These are phyloP conservation scores for Balamuthia mandrillaris DNA, from an alignment of 208 protist species.

Conservation along the genomic window DNA sequence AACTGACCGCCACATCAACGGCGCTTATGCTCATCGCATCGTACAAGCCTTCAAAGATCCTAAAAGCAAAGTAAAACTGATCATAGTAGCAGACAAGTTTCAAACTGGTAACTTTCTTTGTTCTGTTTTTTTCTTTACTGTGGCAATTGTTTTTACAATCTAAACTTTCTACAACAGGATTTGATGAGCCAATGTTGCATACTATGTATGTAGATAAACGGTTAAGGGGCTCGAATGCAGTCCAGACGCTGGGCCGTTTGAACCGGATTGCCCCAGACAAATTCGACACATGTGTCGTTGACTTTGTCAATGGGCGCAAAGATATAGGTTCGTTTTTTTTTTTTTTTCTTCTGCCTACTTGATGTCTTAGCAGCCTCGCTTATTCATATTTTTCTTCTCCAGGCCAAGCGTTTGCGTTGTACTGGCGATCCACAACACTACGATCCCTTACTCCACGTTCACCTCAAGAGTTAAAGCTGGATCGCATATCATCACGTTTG, in stretches of 20 bases:
- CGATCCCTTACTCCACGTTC: not conserved
- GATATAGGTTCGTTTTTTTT: too few relatives aligned
- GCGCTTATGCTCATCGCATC: not conserved
- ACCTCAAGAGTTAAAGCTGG: slow-evolving; percentile 17
- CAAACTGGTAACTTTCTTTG: too few relatives aligned
- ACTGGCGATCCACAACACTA: not conserved
- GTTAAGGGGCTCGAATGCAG: slow-evolving; percentile 2
- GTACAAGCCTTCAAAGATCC: slow-evolving; percentile 6
- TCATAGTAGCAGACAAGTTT: slow-evolving; percentile 30
- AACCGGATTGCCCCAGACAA: not conserved
- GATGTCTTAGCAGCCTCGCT: too few relatives aligned
- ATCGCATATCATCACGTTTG: not conserved
- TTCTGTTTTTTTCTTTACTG: too few relatives aligned
- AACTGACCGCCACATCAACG: not conserved
- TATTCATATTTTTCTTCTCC: too few relatives aligned
- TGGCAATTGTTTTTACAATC: too few relatives aligned
- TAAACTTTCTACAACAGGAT: too few relatives aligned
- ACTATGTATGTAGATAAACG: slow-evolving; percentile 26
- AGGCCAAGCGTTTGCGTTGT: slow-evolving; percentile 14
- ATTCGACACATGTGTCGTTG: not conserved
- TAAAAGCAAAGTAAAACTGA: not conserved
- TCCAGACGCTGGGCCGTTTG: not conserved
- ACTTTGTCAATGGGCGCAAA: slow-evolving; percentile 22
- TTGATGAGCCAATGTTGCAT: slow-evolving; percentile 16
- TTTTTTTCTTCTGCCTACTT: too few relatives aligned